Evolutionary conservation across 345 rosid species (phyloP).

Genomic region (Stellera chamaejasme): DNA sequence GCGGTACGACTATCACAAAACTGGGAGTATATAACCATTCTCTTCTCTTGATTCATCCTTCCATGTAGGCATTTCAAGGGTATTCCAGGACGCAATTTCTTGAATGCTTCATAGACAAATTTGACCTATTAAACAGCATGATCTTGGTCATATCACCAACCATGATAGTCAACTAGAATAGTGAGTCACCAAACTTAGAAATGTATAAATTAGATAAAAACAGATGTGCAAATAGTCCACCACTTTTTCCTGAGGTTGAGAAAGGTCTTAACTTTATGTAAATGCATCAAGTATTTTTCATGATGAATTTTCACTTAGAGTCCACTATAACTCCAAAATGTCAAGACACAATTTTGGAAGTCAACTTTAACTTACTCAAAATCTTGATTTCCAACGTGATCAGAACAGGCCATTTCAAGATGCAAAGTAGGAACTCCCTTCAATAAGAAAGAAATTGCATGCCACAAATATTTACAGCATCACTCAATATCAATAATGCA

Average conservation of each 20-base stretch:
- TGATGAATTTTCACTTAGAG: too few relatives aligned
- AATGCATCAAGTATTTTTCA: neutral
- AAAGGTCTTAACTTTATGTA: neutral
- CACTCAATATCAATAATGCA: too few relatives aligned
- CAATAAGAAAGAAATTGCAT: too few relatives aligned
- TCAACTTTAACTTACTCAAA: too few relatives aligned
- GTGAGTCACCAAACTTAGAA: neutral
- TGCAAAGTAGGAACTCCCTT: too few relatives aligned
- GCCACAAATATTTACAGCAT: too few relatives aligned
- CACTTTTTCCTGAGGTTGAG: neutral
- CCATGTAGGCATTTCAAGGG: conserved; percentile 95
- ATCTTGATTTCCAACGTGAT: too few relatives aligned
- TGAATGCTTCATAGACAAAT: conserved; percentile 91
- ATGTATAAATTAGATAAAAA: neutral
- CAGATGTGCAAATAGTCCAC: neutral
- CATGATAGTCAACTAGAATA: neutral
- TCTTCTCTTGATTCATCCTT: conserved; percentile 85
- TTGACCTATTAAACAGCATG: conserved; percentile 44
- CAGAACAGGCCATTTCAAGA: too few relatives aligned
- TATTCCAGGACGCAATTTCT: conserved; percentile 89
- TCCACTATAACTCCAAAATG: too few relatives aligned
- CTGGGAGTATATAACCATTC: conserved; percentile 76
- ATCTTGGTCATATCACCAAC: conserved; percentile 2
- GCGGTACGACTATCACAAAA: conserved; percentile 74
- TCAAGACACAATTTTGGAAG: too few relatives aligned